Base-by-base conservation (phyloP, 2,329 filamentous ascomycete genomes). In the Cadophora gregata region DNA sequence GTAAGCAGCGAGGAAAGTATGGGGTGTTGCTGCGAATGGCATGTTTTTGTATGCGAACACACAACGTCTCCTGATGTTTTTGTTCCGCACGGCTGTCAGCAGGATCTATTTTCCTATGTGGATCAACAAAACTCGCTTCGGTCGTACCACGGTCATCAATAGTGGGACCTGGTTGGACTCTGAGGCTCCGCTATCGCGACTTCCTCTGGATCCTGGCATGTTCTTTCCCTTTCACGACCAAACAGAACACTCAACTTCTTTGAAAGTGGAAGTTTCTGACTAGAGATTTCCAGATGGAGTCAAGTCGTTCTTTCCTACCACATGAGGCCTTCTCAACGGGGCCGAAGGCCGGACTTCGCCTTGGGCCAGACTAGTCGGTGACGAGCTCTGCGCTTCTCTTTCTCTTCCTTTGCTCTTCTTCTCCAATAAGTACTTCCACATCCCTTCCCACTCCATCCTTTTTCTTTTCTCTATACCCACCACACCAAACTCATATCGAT, bases 101-200 rank as follows among this genome's bases (percentile, higher is more conserved):
- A 8, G 38, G 53, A 21, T 38, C 42, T 14, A 8, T 16, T 48
- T 60, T 60, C 33, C 16, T 2, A 47, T 58, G 55, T 58, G 55
- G 55, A 58, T 58, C 55, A 58, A 38, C 31, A 36, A 58, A 27
- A 19, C 33, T 58, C 55, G 55, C 55, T 58, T 62, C 60, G 60
- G 60, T 62, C 60, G 48, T 62, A 55, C 60, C 48, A 55, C 60
- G 60, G 60, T 31, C 59, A 50, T 61, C 45, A 36, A 59, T 36
- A 58, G 33, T 42, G 33, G 55, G 31, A 25, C 55, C 12, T 9
- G 38, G 14, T 19, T 12, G 38, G 38, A 42, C 19, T 36, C 21
- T 29, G 3, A 42, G 14, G 27, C 27, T 12, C 38, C 48, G 38
- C 45, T 25, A 38, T 45, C 31, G 59, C 45, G 59, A 51, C n/a